Evolutionary conservation across 192 early-diverging fungal species (phyloP).

Genomic region (Coemansia sp.): DNA sequence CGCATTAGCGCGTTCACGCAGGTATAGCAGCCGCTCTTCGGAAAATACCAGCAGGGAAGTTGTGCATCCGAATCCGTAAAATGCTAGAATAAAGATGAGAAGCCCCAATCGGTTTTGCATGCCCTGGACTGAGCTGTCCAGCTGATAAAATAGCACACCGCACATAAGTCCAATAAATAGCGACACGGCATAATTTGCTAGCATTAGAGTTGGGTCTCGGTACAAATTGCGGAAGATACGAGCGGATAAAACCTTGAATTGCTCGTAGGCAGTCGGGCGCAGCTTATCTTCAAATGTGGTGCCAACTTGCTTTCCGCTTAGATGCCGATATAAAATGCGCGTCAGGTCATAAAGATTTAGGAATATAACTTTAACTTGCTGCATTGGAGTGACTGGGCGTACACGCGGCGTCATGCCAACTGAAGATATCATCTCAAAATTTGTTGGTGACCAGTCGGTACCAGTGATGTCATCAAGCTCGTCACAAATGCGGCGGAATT

Average conservation of each 20-base stretch:
- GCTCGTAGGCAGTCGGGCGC: slow-evolving; percentile 46
- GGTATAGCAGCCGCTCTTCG: slow-evolving; percentile 50
- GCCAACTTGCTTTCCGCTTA: slow-evolving; percentile 3
- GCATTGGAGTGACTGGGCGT: slow-evolving; percentile 41
- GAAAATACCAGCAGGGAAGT: slow-evolving; percentile 55
- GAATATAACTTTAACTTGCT: slow-evolving; percentile 39
- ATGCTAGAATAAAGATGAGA: slow-evolving; percentile 53
- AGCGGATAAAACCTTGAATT: slow-evolving; percentile 51
- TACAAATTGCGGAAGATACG: slow-evolving; percentile 49
- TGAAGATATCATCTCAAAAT: slow-evolving; percentile 33
- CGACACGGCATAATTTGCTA: slow-evolving; percentile 39
- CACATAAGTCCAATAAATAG: slow-evolving; percentile 52
- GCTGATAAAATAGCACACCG: slow-evolving; percentile 57
- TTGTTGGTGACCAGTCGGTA: slow-evolving; percentile 22
- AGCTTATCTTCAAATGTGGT: slow-evolving; percentile 17
- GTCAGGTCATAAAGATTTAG: slow-evolving; percentile 37
- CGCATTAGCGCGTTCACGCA: slow-evolving; percentile 63
- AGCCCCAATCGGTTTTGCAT: slow-evolving; percentile 54
- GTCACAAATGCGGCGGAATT: slow-evolving; percentile 3
- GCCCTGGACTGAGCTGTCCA: slow-evolving; percentile 44
- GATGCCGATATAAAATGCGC: slow-evolving; percentile 7
- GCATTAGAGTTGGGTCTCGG: slow-evolving; percentile 45
- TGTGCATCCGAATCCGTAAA: slow-evolving; percentile 58
- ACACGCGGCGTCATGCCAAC: slow-evolving; percentile 28
- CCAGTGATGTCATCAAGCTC: slow-evolving; percentile 27